A percentile compares a stretch with the other conserved stretches of the same genome.
Conservation (phyloP, 352 stramenopile genomes). For the Sclerospora graminicola region DNA sequence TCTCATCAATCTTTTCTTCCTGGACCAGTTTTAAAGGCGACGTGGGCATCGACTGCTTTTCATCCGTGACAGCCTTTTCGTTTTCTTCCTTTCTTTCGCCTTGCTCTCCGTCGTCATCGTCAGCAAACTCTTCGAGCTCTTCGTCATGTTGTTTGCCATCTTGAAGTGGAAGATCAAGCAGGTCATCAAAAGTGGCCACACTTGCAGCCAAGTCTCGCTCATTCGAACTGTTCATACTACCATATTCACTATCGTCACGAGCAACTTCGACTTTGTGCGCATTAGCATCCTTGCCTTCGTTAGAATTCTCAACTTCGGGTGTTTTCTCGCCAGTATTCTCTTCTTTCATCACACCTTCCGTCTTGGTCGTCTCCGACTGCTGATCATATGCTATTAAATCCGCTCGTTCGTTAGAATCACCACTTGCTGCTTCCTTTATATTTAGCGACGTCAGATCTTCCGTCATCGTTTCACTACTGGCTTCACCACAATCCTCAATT, state of each 20-base stretch:
- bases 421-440: not conserved
- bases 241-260: conserved; percentile 11
- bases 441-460: conserved; percentile 3
- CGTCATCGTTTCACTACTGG: conserved; percentile 1
- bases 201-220: conserved; percentile 22
- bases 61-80: conserved; percentile 1
- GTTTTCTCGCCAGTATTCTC: conserved; percentile 1
- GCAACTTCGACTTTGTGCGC: not conserved
- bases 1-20: conserved; percentile 12
- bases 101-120: conserved; percentile 4
- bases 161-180: conserved; percentile 18
- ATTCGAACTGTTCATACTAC: conserved; percentile 12
- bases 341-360: conserved; percentile 2
- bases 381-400: not conserved
- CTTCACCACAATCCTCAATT: conserved; percentile 3
- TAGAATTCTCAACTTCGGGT: not conserved
- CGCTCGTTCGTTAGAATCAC: not conserved
- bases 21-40: conserved; percentile 14
- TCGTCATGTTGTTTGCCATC: conserved; percentile 11
- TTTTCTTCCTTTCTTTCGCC: conserved; percentile 9
- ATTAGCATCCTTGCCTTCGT: conserved; percentile 9
- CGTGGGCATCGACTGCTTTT: conserved; percentile 11
- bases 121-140: conserved; percentile 18
- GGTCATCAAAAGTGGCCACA: conserved; percentile 18
- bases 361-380: not conserved